Percentiles rank a stretch among this genome's conserved stretches.
Conservation (phyloP, 345 rosid species). For the Arabidopsis suecica region DNA sequence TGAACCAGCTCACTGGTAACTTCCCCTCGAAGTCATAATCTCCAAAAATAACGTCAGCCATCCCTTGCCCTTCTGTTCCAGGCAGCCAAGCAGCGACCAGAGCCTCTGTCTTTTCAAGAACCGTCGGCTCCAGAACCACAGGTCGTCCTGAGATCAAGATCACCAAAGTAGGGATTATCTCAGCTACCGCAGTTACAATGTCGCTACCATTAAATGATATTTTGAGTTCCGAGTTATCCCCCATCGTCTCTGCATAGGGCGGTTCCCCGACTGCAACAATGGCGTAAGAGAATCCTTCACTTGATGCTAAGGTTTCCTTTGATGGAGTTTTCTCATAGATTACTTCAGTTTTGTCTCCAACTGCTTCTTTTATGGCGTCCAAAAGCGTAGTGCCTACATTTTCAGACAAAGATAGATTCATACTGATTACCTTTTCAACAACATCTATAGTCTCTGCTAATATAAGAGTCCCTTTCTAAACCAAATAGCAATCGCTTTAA, state of each 20-base stretch:
- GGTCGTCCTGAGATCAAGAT: slow-evolving; percentile 84
- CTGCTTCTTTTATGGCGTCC: slow-evolving; percentile 71
- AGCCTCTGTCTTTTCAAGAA: slow-evolving; percentile 67
- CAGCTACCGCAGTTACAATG: slow-evolving; percentile 56
- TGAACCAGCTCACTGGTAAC: slow-evolving; percentile 50
- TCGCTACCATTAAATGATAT: slow-evolving; percentile 70
- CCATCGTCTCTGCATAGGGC: slow-evolving; percentile 73
- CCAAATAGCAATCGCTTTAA: background rate
- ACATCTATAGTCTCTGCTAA: background rate
- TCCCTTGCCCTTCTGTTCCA: slow-evolving; percentile 47
- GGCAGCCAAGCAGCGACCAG: slow-evolving; percentile 56
- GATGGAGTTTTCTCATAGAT: slow-evolving; percentile 68
- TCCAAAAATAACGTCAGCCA: slow-evolving; percentile 45
- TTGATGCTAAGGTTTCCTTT: slow-evolving; percentile 52
- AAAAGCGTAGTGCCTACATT: slow-evolving; percentile 76
- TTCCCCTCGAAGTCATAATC: slow-evolving; percentile 44
- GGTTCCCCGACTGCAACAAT: slow-evolving; percentile 83
- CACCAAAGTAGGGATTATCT: slow-evolving; percentile 66
- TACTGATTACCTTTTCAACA: background rate
- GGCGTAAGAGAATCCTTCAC: slow-evolving; percentile 62
- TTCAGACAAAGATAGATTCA: slow-evolving; percentile 8
- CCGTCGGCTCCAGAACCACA: slow-evolving; percentile 57
- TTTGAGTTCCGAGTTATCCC: slow-evolving; percentile 60
- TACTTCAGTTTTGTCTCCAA: slow-evolving; percentile 74
- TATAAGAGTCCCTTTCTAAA: background rate